Percentiles rank a stretch among this genome's conserved stretches.
Evolutionary conservation across 1,284 basidiomycete species (phyloP).

Genomic region (Irpex sp.): DNA sequence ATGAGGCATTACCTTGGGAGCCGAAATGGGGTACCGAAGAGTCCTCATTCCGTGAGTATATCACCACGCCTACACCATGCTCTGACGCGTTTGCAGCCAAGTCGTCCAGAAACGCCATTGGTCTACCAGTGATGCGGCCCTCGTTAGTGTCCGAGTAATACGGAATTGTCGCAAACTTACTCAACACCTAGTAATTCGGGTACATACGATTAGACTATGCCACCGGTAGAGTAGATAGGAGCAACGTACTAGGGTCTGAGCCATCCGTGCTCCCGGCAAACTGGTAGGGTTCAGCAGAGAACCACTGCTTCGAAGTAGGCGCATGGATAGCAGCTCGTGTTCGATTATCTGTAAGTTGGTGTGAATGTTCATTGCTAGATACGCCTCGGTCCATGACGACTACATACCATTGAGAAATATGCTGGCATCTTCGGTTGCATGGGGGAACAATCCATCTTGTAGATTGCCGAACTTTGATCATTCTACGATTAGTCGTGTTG

Average conservation of each 20-base stretch:
- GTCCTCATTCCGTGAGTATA: no score
- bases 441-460: constrained; percentile 10
- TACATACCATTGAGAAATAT: constrained; percentile 14
- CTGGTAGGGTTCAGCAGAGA: neutral
- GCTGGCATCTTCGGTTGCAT: constrained; percentile 7
- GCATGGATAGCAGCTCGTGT: constrained; percentile 64
- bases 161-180: constrained; percentile 1
- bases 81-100: no score
- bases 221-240: neutral
- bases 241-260: constrained; percentile 8
- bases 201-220: neutral
- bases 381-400: neutral
- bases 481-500: neutral
- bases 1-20: no score
- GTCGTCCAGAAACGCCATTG: no score
- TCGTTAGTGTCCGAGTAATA: no score
- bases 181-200: constrained; percentile 7
- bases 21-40: no score
- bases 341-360: constrained; percentile 38
- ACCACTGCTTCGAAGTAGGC: constrained; percentile 46
- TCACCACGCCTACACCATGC: no score
- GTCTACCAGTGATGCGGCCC: no score
- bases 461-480: constrained; percentile 8
- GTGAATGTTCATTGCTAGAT: no score
- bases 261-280: no score